Base-by-base conservation (phyloP, 441 rosid species). In the Kokia cookei region DNA sequence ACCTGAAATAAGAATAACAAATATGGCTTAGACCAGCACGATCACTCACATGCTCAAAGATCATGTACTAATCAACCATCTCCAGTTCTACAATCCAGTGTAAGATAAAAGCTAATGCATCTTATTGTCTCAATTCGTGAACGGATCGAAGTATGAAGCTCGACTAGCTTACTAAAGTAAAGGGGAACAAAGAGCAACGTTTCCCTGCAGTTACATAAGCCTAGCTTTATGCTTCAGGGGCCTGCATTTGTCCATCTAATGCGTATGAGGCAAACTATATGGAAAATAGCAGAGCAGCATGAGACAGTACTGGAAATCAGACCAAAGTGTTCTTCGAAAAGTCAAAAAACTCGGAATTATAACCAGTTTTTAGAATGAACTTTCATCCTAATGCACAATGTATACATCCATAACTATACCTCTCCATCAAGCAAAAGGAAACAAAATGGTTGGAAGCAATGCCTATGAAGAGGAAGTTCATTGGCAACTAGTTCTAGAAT, bases 251-350 rank as follows among this genome's bases (percentile, higher is more conserved):
- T 22, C 40, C 80, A 75, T 80, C 82, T 77, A 78, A 86, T 77
- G 83, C 77, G 74, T 78, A 64, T 65, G 77, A 55, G 75, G 67
- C 67, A 60, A 57, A 78, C 72, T 71, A 60, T 78, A 67, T 42
- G 54, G 69, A 60, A 67, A 66, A 74, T 32, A 53, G 77, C 71
- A 54, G 70, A 53, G 77, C 71, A 54, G 70, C 79, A 68, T 73
- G 80, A 83, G 82, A 75, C 83, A 63, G 81, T 79, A 81, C 80
- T 84, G n/a, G 45, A 32, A 32, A 15, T 40, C 79, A 77, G 63
- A 70, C 71, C 75, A 81, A 69, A 67, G 76, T 78, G 79, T 78
- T 83, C 86, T 82, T 79, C 81, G 85, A 81, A 79, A 77, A 75
- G 37, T 32, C 6, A 0, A 51, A 19, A 51, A 51, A n/a, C 73